Conservation (phyloP, 2,329 filamentous ascomycete genomes). For the Knufia fluminis region DNA sequence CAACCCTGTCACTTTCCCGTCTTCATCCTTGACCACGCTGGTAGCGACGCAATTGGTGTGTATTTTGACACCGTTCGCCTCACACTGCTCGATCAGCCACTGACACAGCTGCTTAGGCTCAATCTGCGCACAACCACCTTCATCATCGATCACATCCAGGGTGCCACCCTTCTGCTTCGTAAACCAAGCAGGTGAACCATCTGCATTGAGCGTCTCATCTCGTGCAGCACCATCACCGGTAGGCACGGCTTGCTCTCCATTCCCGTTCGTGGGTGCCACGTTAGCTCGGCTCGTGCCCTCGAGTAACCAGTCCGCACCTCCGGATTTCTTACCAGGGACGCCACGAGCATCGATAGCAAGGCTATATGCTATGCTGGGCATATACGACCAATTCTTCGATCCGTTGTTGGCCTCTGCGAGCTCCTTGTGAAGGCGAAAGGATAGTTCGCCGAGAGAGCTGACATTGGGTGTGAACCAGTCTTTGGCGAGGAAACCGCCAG, state of each 20-base stretch:
- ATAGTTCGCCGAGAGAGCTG: slow-evolving; percentile 53
- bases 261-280: slow-evolving; percentile 28
- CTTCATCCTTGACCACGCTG: slow-evolving; percentile 43
- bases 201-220: slow-evolving; percentile 25
- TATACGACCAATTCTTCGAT: slow-evolving; percentile 49
- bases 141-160: slow-evolving; percentile 53
- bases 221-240: slow-evolving; percentile 13
- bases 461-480: slow-evolving; percentile 60
- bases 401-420: slow-evolving; percentile 55
- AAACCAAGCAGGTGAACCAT: slow-evolving; percentile 49
- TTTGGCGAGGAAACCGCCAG: slow-evolving; percentile 62
- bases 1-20: slow-evolving; percentile 32
- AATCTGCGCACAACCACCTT: slow-evolving; percentile 55
- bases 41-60: slow-evolving; percentile 55
- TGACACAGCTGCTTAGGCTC: slow-evolving; percentile 59
- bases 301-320: slow-evolving; percentile 56
- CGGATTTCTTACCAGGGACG: slow-evolving; percentile 30
- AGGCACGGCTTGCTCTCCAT: not conserved
- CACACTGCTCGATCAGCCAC: slow-evolving; percentile 52
- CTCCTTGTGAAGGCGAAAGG: slow-evolving; percentile 58
- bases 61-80: slow-evolving; percentile 53
- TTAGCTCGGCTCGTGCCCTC: slow-evolving; percentile 55
- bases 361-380: slow-evolving; percentile 50
- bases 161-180: slow-evolving; percentile 45
- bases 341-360: slow-evolving; percentile 33